A percentile compares a stretch with the other conserved stretches of the same genome.
phyloP scores from a whole-genome alignment of 2,329 filamentous ascomycete species.

The Talaromyces albobiverticillius region DNA sequence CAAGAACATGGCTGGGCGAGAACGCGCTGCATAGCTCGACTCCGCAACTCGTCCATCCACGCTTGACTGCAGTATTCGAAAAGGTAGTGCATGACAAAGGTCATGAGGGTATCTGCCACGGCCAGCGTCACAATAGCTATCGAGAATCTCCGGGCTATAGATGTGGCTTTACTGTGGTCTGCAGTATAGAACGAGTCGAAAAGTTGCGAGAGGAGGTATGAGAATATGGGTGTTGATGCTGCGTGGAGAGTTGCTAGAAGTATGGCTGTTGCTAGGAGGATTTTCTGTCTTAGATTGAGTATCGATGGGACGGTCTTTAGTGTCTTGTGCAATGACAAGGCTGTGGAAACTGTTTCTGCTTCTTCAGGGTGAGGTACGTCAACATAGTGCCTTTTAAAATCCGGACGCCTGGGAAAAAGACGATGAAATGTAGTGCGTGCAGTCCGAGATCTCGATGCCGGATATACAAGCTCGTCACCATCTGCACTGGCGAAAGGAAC shows the following conservation, averaged over 20 bases:
- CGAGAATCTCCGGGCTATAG: conserved; percentile 62
- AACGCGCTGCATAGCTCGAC: conserved; percentile 65
- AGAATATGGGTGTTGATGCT: conserved; percentile 69
- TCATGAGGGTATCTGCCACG: conserved; percentile 61
- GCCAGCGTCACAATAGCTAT: conserved; percentile 68
- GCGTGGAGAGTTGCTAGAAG: conserved; percentile 63
- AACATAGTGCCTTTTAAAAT: background rate
- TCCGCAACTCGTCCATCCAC: conserved; percentile 73
- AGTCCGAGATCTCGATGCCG: background rate
- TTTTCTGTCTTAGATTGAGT: conserved; percentile 51
- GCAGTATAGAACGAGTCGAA: conserved; percentile 65
- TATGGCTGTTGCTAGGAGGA: conserved; percentile 59
- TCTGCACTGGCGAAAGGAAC: background rate
- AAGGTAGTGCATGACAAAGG: conserved; percentile 66
- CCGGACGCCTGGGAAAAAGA: background rate
- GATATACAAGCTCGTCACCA: background rate
- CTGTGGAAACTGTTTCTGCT: background rate
- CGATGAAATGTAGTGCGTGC: background rate
- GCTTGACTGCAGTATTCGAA: conserved; percentile 69
- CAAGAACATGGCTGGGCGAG: conserved; percentile 73
- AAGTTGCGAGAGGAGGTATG: conserved; percentile 70
- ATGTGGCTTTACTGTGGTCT: conserved; percentile 44
- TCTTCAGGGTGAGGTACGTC: background rate
- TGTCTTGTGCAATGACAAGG: conserved; percentile 50
- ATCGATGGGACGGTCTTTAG: conserved; percentile 69